Conservation (phyloP, 164 flowering plant genomes). For the Magnolia sinica region DNA sequence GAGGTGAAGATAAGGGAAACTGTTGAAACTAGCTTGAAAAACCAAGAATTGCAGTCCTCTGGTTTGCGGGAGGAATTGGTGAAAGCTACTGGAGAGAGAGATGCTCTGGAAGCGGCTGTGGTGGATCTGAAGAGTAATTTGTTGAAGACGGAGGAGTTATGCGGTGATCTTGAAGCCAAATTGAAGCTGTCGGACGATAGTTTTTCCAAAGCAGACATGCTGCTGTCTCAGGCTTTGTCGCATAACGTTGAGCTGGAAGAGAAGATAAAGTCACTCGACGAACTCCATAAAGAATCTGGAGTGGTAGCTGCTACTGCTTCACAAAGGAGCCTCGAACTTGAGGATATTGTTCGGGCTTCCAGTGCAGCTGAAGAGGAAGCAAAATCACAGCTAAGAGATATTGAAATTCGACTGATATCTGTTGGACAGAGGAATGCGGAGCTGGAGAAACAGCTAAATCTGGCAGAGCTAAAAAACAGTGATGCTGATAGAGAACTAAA, state of each 20-base stretch:
- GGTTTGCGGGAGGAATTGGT: conserved; percentile 45
- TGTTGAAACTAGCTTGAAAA: conserved; percentile 33
- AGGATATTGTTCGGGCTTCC: conserved; percentile 46
- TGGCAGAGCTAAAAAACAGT: conserved; percentile 39
- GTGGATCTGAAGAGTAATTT: conserved; percentile 40
- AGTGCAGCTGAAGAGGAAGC: conserved; percentile 59
- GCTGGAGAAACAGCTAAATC: conserved; percentile 59
- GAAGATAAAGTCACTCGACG: conserved; percentile 62
- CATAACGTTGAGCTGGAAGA: conserved; percentile 65
- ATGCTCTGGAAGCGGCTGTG: conserved; percentile 46
- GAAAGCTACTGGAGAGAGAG: conserved; percentile 42
- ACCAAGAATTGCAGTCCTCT: conserved; percentile 35
- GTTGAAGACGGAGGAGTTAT: conserved; percentile 39
- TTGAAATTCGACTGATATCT: conserved; percentile 44
- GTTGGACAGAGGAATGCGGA: conserved; percentile 61
- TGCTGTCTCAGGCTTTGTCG: conserved; percentile 57
- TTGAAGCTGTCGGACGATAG: conserved; percentile 60
- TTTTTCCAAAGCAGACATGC: conserved; percentile 54
- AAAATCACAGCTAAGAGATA: conserved; percentile 45
- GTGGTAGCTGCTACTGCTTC: conserved; percentile 41
- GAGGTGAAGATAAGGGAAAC: conserved; percentile 38
- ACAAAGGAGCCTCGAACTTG: conserved; percentile 60
- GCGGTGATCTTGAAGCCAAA: conserved; percentile 60
- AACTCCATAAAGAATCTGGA: conserved; percentile 51
- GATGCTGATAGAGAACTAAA: conserved; percentile 52